Evolutionary conservation across 1,284 basidiomycete species (phyloP).

Genomic region (Flammula alnicola): DNA sequence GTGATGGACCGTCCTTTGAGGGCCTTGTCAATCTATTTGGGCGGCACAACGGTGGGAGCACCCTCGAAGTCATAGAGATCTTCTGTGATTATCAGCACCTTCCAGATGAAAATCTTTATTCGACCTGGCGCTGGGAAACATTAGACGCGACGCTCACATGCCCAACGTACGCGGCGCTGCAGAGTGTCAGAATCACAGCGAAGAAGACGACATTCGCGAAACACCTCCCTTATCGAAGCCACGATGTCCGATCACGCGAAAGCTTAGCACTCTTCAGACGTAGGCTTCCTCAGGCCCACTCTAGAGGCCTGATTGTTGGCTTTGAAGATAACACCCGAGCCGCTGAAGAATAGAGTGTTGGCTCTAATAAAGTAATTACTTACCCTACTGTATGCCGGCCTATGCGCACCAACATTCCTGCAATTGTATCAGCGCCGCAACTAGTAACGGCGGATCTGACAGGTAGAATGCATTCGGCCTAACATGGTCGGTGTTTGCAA

Average conservation of each 20-base stretch:
- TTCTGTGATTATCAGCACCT: conserved; percentile 3
- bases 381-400: too few species aligned
- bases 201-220: background rate
- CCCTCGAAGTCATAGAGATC: background rate
- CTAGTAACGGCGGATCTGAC: too few species aligned
- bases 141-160: conserved; percentile 10
- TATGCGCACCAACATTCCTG: too few species aligned
- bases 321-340: too few species aligned
- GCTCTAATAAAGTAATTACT: background rate
- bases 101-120: background rate
- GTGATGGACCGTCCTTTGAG: background rate
- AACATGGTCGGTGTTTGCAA: too few species aligned
- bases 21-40: background rate
- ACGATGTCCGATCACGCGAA: too few species aligned
- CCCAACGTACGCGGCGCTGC: background rate
- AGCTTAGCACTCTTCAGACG: background rate
- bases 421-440: too few species aligned
- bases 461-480: too few species aligned
- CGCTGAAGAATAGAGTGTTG: background rate
- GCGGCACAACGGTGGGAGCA: background rate
- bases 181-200: conserved; percentile 9
- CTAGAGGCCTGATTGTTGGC: background rate
- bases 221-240: too few species aligned
- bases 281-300: background rate
- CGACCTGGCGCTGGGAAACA: conserved; percentile 1